Base-by-base conservation (phyloP, 1,284 basidiomycete genomes). In the Cryptococcus maquisensis region DNA sequence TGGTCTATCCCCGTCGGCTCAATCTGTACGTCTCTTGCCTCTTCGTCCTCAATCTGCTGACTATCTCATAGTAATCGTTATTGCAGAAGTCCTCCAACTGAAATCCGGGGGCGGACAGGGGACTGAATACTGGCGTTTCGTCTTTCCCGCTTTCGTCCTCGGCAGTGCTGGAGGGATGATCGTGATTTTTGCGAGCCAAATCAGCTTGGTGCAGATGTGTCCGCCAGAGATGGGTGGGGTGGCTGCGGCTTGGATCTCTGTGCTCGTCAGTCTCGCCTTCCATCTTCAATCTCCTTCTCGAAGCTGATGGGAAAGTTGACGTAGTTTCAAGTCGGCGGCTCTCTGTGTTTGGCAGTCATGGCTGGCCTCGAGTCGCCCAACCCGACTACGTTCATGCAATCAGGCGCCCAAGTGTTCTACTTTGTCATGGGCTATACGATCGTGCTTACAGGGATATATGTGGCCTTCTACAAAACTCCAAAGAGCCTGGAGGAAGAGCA, bases 61-160 rank as follows among this genome's bases (percentile, higher is more conserved):
- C n/a, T 32, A 10, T 32, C 28, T 15, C 10, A 10, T 42, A 67
- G 65, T 66, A 15, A 63, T 68, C 45, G 59, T 66, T 41, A 53
- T 52, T 20, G 57, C 54, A 26, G 57, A 65, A 37, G 48, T 67
- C 20, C 59, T 70, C n/a, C 59, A 61, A 39, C 55, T 67, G 32
- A 65, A 54, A 52, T 68, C 66, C 1, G 60, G 69, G 49, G 72
- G 69, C 16, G 37, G 39, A 9, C 28, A 32, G 6, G 70, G 69
- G 1, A 61, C 47, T 23, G 60, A 69, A 46, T 74, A 74, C 60
- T 74, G 72, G 72, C 52, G 53, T 38, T 70, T 52, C 57, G 51
- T 55, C 40, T 72, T 74, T 60, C 68, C 68, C 5, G 65, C 56
- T 6, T 67, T 62, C 55, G 21, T 63, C 26, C 18, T 65, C 38